These are phyloP conservation scores for Aspergillus sparsus DNA, from an alignment of 495 filamentous ascomycete genomes.

Conservation along the genomic window DNA sequence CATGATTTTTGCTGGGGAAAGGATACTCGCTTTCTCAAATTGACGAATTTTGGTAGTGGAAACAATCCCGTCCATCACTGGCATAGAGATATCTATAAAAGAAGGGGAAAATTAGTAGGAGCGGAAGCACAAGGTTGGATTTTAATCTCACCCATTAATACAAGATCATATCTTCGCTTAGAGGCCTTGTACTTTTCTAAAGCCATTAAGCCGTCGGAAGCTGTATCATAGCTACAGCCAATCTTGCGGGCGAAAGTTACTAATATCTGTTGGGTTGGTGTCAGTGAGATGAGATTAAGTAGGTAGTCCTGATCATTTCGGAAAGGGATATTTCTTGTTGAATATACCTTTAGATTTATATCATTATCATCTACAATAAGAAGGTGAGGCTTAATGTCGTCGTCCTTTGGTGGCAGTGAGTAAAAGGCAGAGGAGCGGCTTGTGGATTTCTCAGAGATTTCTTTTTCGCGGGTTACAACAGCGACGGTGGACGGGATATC, in stretches of 20 bases:
- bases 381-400: constrained; percentile 17
- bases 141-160: constrained; percentile 45
- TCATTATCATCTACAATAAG: constrained; percentile 44
- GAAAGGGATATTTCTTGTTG: background rate
- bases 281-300: background rate
- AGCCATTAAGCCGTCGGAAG: constrained; percentile 57
- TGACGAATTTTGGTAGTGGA: constrained; percentile 28
- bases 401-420: background rate
- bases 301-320: background rate
- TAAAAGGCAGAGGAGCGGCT: background rate
- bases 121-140: background rate
- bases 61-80: constrained; percentile 29
- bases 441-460: background rate
- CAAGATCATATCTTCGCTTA: constrained; percentile 39
- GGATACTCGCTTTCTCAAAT: constrained; percentile 21
- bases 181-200: constrained; percentile 43
- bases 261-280: constrained; percentile 17
- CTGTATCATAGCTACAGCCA: constrained; percentile 46
- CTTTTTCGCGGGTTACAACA: background rate
- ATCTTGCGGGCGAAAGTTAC: constrained; percentile 48
- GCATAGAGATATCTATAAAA: constrained; percentile 27
- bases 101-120: background rate
- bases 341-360: constrained; percentile 35
- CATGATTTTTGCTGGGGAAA: constrained; percentile 23
- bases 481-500: too few species aligned